phyloP scores from a whole-genome alignment of 805 yeast species.

The Jamesozyma hellenica region DNA sequence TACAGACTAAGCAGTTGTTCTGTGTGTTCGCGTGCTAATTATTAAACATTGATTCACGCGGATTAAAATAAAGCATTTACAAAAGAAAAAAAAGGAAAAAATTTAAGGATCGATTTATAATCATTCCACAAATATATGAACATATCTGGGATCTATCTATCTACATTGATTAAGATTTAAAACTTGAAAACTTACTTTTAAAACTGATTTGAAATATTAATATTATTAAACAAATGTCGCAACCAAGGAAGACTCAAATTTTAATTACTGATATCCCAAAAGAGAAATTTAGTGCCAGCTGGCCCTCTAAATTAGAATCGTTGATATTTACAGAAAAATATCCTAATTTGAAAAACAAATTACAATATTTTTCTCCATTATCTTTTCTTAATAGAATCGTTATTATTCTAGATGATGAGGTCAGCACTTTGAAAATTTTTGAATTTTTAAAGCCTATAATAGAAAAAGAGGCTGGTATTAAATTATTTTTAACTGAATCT shows the following conservation, averaged over 20 bases:
- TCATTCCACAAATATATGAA: too few relatives aligned
- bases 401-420: constrained; percentile 27
- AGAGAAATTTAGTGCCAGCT: constrained; percentile 14
- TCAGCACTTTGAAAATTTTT: constrained; percentile 17
- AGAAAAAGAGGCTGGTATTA: constrained; percentile 2
- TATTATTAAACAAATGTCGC: too few relatives aligned
- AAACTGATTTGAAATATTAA: too few relatives aligned
- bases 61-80: too few relatives aligned
- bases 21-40: too few relatives aligned
- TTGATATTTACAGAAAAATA: constrained; percentile 17
- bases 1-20: too few relatives aligned
- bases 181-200: too few relatives aligned
- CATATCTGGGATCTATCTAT: too few relatives aligned
- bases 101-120: too few relatives aligned
- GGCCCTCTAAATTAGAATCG: constrained; percentile 21
- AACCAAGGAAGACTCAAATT: constrained; percentile 19
- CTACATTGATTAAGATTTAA: too few relatives aligned
- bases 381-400: constrained; percentile 36
- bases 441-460: constrained; percentile 12
- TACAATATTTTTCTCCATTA: constrained; percentile 32
- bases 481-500: constrained; percentile 30
- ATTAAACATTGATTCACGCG: too few relatives aligned
- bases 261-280: constrained; percentile 26
- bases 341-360: constrained; percentile 14
- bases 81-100: too few relatives aligned